These are phyloP conservation scores for Phialophora verrucosa DNA, from an alignment of 2,329 filamentous ascomycete species.

Conservation along the genomic window DNA sequence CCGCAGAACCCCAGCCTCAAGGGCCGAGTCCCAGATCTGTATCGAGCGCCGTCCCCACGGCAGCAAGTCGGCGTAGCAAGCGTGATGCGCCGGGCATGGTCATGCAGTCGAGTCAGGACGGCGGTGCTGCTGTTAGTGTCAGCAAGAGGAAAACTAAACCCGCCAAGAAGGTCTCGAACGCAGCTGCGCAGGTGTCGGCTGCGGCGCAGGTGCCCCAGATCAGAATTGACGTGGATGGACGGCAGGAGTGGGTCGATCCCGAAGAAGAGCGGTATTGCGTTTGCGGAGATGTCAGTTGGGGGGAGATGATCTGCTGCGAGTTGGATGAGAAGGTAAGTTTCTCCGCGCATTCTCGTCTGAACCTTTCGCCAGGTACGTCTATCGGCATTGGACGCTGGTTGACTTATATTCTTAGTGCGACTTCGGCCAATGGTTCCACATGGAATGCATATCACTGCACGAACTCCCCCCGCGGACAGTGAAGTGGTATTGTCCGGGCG, in stretches of 20 bases:
- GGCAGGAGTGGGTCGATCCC: conserved; percentile 61
- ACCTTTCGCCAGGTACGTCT: background rate
- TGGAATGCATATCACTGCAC: conserved; percentile 63
- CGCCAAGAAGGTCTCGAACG: conserved; percentile 48
- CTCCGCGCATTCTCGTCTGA: background rate
- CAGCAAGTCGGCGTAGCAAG: conserved; percentile 57
- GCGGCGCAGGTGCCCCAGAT: conserved; percentile 41
- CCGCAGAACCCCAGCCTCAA: conserved; percentile 43
- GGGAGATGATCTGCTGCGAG: conserved; percentile 70
- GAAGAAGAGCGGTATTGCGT: conserved; percentile 69
- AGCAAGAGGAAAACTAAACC: conserved; percentile 64
- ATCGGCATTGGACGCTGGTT: background rate
- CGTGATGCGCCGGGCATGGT: conserved; percentile 66
- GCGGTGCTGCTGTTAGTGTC: conserved; percentile 66
- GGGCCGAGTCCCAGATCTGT: conserved; percentile 44
- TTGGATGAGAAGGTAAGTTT: conserved; percentile 59
- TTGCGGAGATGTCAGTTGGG: conserved; percentile 68
- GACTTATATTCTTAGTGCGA: conserved; percentile 58
- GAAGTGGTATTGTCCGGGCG: conserved; percentile 71
- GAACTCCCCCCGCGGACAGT: conserved; percentile 65
- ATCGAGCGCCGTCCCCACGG: conserved; percentile 41
- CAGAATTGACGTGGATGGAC: conserved; percentile 56
- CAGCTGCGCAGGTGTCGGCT: conserved; percentile 42
- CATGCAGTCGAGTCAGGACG: conserved; percentile 60
- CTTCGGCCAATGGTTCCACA: conserved; percentile 69